These are phyloP conservation scores for Fusarium sp. DNA, from an alignment of 2,329 filamentous ascomycete species.

Conservation along the genomic window DNA sequence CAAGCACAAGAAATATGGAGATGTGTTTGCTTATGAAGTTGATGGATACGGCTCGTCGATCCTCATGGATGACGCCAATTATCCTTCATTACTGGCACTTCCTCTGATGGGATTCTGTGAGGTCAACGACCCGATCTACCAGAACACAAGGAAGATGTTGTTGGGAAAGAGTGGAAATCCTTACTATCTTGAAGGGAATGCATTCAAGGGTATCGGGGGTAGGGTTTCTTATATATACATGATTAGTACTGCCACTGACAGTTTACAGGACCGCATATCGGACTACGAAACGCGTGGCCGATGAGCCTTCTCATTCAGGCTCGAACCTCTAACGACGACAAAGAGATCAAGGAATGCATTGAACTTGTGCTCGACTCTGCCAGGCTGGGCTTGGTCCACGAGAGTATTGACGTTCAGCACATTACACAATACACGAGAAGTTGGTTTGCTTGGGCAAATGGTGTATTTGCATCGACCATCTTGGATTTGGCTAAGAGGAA, in stretches of 20 bases:
- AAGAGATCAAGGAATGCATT: slow-evolving; percentile 80
- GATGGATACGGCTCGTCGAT: slow-evolving; percentile 86
- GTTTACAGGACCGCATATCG: slow-evolving; percentile 71
- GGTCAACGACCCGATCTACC: slow-evolving; percentile 74
- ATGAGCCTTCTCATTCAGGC: slow-evolving; percentile 94
- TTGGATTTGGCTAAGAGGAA: slow-evolving; percentile 89
- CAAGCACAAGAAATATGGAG: slow-evolving; percentile 75
- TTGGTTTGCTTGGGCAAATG: slow-evolving; percentile 99
- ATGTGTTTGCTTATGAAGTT: slow-evolving; percentile 87
- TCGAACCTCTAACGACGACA: slow-evolving; percentile 84
- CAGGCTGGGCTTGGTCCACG: slow-evolving; percentile 84
- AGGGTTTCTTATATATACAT: slow-evolving; percentile 36
- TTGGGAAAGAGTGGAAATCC: slow-evolving; percentile 82
- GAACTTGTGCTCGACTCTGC: slow-evolving; percentile 79
- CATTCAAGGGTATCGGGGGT: slow-evolving; percentile 91
- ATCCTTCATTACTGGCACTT: slow-evolving; percentile 81
- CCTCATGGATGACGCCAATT: slow-evolving; percentile 90
- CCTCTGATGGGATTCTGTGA: slow-evolving; percentile 81
- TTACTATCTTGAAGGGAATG: slow-evolving; percentile 81
- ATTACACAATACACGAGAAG: slow-evolving; percentile 78
- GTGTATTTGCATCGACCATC: slow-evolving; percentile 92
- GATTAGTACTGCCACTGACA: slow-evolving; percentile 7
- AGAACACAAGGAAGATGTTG: slow-evolving; percentile 85
- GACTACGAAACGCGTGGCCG: slow-evolving; percentile 91
- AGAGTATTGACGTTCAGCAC: slow-evolving; percentile 85